Conservation (phyloP, 108 stramenopile genomes). For the Cyclotella baltica region DNA sequence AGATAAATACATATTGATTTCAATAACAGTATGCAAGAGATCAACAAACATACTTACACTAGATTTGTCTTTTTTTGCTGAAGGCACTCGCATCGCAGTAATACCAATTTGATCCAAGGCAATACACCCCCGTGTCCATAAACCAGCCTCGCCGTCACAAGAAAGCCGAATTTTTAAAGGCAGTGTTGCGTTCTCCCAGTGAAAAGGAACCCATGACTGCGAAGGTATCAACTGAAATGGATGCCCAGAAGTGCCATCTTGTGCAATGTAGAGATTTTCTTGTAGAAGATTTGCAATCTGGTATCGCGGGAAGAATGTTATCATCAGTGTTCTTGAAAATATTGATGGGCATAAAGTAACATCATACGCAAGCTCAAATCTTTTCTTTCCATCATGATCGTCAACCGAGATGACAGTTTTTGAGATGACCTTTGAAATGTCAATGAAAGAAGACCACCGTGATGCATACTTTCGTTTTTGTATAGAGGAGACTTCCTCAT, state of each 20-base stretch:
- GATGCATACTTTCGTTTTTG: slow-evolving; percentile 20
- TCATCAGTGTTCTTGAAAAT: slow-evolving; percentile 71
- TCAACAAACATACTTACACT: no score
- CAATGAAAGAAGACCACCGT: slow-evolving; percentile 73
- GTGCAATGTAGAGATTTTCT: slow-evolving; percentile 63
- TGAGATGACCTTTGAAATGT: slow-evolving; percentile 80
- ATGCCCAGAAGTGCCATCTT: slow-evolving; percentile 64
- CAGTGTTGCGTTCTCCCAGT: slow-evolving; percentile 66
- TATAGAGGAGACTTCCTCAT: slow-evolving; percentile 18
- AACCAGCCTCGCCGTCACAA: slow-evolving; percentile 38
- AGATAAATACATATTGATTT: no score
- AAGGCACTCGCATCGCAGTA: slow-evolving; percentile 73
- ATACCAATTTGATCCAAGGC: slow-evolving; percentile 79
- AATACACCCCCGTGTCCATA: slow-evolving; percentile 74
- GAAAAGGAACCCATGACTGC: slow-evolving; percentile 68
- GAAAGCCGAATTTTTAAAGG: slow-evolving; percentile 63
- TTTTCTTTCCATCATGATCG: slow-evolving; percentile 57
- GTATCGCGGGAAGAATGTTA: slow-evolving; percentile 73
- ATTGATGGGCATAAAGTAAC: slow-evolving; percentile 70
- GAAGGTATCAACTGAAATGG: slow-evolving; percentile 59
- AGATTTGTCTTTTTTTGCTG: slow-evolving; percentile 39
- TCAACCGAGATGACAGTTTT: slow-evolving; percentile 72
- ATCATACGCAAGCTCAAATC: slow-evolving; percentile 77
- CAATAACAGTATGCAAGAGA: no score
- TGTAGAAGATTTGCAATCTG: slow-evolving; percentile 79